Base-by-base conservation (phyloP, 441 rosid species). In the Croton laevigatus region DNA sequence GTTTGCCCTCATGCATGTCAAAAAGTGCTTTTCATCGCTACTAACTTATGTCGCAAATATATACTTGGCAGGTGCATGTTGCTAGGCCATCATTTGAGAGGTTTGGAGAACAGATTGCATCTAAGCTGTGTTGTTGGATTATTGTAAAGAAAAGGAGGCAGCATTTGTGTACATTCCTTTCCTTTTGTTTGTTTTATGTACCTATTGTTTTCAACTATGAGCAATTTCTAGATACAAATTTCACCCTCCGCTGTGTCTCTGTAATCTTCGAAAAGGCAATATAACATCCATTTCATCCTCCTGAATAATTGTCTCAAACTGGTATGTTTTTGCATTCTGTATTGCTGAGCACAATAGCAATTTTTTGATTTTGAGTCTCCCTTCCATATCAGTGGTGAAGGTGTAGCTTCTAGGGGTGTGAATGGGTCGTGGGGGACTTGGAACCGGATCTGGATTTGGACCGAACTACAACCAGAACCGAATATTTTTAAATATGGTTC, bases 91-190 rank as follows among this genome's bases (percentile, higher is more conserved):
- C 77, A 74, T 64, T 64, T 74, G 38, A 63, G 78, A 81, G 79
- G 84, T 69, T 70, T 81, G 89, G 97, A 91, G 81, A 91, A 84
- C 82, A 84, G 93, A 71, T 84, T 91, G 80, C 95, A 87, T 69
- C 81, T 89, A 64, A 89, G 86, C 68, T 91, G 95, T 81, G 93
- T 81, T 44, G 91, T 87, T 66, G 97, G 93, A 57, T 85, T 86
- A 76, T 77, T 86, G 85, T 87, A 67, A 81, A 65, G 70, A 67
- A 73, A 63, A 60, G 51, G 54, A 71, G 59, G 79, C 6, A 1
- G 19, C n/a, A 71, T 58, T 68, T 81, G 66, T 89, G 86, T 86
- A 84, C 69, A 87, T 82, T 77, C 84, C 72, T 72, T 81, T 65
- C 58, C 70, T 69, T 77, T 70, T 55, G 16, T 45, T 71, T 59